phyloP scores from a whole-genome alignment of 306 rosid genomes.

The Rosa lucieae region DNA sequence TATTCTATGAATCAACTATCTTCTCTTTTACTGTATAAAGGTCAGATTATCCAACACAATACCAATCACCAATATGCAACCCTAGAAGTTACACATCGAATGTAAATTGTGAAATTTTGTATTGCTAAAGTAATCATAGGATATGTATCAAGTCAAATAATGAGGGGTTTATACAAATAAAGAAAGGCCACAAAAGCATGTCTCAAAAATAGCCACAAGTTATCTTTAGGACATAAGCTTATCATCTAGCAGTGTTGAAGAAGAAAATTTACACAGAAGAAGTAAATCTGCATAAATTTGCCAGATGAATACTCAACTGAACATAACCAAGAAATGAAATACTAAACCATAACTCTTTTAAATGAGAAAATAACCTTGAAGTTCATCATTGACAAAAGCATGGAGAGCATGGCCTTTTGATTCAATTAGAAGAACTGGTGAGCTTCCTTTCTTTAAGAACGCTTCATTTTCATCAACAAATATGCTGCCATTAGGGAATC shows the following conservation, averaged over 20 bases:
- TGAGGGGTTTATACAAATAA: not conserved
- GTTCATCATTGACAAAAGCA: constrained; percentile 77
- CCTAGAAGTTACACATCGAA: not conserved
- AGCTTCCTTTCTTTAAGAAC: constrained; percentile 71
- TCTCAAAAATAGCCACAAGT: not conserved
- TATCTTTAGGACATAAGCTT: not conserved
- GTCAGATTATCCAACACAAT: not conserved
- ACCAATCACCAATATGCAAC: not conserved
- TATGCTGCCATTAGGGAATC: constrained; percentile 55
- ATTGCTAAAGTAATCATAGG: not conserved
- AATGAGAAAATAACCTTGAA: constrained; percentile 55
- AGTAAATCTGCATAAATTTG: not conserved
- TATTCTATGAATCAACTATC: not conserved
- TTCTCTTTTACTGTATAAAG: not conserved
- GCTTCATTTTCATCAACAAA: constrained; percentile 58
- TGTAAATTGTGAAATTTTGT: not conserved
- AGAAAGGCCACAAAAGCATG: not conserved
- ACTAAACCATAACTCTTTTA: not conserved
- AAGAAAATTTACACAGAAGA: not conserved
- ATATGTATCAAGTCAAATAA: not conserved
- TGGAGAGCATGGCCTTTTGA: constrained; percentile 93
- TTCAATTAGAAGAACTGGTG: constrained; percentile 67
- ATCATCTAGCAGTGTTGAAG: not conserved
- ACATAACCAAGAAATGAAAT: not conserved
- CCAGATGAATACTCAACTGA: not conserved